Base-by-base conservation (phyloP, 805 yeast genomes). In the Starmerella scarabaei region DNA sequence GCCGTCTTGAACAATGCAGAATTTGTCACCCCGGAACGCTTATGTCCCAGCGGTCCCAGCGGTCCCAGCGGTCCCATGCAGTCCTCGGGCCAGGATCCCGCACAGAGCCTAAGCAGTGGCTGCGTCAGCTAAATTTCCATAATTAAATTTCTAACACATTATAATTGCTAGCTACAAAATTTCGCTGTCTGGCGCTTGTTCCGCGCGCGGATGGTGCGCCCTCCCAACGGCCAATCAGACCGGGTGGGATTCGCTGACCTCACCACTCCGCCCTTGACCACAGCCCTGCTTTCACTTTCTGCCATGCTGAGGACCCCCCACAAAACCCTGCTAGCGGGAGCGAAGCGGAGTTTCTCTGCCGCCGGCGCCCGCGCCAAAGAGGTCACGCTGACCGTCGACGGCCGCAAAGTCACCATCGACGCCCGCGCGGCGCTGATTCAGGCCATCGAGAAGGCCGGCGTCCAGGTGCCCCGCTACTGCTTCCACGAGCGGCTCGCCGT, bases 401-500 rank as follows among this genome's bases (percentile, higher is more conserved):
- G 91, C 36, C 71, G 71, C 48, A 69, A 73, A 41, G 91, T 83
- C 32, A 67, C 71, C 39, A 77, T 83, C 48, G 93, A 82, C 59
- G 85, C 85, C 36, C 93, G 93, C 2, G 73, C 93, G 33, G 78
- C 93, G 16, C 77, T 83, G 47, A 82, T 83, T 57, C 94, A 83
- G 64, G 94, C 94, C 37, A 84, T 88, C 49, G 93, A 83, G 56
- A 77, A 78, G 63, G 93, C 93, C 30, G 94, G 94, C 41, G 86
- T 81, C 32, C 69, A 77, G 43, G 78, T 83, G 37, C 94, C 94
- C 31, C 72, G 94, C 51, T 83, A 83, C 67, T 83, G 94, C 64
- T 83, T 80, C 69, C 94, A 83, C 63, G 94, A 83, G 56, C 81
- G 82, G 62, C 71, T 83, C 50, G 86, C 93, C 27, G 73, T 82